Evolutionary conservation across 305 asterid species (phyloP).

Genomic region (Fraxinus platypoda): DNA sequence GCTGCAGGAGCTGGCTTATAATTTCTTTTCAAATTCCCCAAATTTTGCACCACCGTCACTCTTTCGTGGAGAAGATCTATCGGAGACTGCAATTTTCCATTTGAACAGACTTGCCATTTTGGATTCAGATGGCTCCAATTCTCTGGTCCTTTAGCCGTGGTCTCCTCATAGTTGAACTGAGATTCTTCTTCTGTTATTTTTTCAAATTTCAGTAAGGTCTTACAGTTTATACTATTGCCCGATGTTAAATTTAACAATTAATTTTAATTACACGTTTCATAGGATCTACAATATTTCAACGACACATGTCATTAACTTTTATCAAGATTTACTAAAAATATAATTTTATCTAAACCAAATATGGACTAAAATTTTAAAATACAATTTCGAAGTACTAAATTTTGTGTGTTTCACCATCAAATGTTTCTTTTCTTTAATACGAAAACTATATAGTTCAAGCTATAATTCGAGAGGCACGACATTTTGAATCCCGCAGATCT

Average conservation of each 20-base stretch:
- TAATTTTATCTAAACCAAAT: too few species aligned
- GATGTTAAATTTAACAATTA: too few species aligned
- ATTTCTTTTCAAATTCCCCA: conserved; percentile 30
- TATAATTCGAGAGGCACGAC: neutral
- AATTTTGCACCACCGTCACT: conserved; percentile 18
- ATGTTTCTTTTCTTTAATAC: neutral
- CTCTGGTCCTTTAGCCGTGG: conserved; percentile 44
- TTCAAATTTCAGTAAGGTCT: neutral
- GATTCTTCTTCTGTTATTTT: conserved; percentile 28
- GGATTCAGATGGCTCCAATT: conserved; percentile 47
- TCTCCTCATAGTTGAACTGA: conserved; percentile 33
- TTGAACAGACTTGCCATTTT: conserved; percentile 43
- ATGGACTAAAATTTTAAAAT: too few species aligned
- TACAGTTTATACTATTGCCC: too few species aligned
- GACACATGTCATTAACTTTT: too few species aligned
- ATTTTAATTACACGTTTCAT: too few species aligned
- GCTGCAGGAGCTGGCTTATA: conserved; percentile 54
- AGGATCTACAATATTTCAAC: too few species aligned
- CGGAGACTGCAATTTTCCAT: conserved; percentile 64
- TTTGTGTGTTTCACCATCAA: too few species aligned
- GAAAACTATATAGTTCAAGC: neutral
- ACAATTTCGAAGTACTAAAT: too few species aligned
- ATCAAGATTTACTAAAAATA: too few species aligned
- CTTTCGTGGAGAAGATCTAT: conserved; percentile 39
- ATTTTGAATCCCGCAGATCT: neutral